Evolutionary conservation across 345 rosid species (phyloP), one percentile per base, ranked within the genome.

Genomic region (Salix dunnii): DNA sequence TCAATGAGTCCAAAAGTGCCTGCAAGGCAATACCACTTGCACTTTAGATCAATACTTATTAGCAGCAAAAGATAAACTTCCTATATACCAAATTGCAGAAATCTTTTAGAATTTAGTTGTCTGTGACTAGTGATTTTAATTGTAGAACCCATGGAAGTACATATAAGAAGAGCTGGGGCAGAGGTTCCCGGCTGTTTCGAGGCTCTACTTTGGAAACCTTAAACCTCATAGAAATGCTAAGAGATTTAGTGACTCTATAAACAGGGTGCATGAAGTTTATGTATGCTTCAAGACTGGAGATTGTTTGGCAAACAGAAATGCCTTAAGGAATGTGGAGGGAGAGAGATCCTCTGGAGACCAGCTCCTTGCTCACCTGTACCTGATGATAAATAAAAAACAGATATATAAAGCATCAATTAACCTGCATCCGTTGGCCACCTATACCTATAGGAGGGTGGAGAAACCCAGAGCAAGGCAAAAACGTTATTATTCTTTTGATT

Each of bases 1-100:
- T 71, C 71, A 65, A 14, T 35, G 38, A 23, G 35, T 25, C 33
- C 71, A 68, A 36, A 70, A 46, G 71, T 65, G 66, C 80, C 72
- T 64, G 72, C 67, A 77, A 70, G 30, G 33, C 27, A 64, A 71
- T 66, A 72, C 38, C 30, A 78, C 40, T 49, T 18, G 46, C 28
- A 72, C 27, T 77, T 78, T 28, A 66, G 71, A 65, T 67, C 40
- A 38, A 49, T 35, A 51, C 67, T 35, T 66, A 36, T 36, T 36
- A 72, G 5, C 3, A 28, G 38, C 16, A 18, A 61, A 66, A 18
- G 61, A 18, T 64, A 25, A 66, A 25, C 55, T 72, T 72, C 49
- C 73, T 66, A 53, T 28, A 49, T 38, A 66, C 43, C 48, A n/a
- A 68, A 38, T 40, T 36, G 49, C 35, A 73, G 38, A 43, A 36